Base-by-base conservation (phyloP, 257 asterid genomes). In the Lithospermum erythrorhizon region DNA sequence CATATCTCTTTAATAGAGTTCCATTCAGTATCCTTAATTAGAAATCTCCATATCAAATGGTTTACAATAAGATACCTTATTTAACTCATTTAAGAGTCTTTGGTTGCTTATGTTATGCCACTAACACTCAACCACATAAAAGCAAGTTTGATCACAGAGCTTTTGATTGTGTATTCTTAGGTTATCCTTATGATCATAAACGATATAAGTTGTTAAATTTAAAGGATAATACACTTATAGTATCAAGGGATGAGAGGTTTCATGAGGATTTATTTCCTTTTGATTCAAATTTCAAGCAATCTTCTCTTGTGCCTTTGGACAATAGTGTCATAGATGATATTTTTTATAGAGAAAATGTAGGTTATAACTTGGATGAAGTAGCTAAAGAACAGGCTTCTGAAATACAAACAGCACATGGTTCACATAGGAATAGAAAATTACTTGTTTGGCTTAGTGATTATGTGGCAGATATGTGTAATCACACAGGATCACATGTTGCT, bases 101-200 rank as follows among this genome's bases (percentile, higher is more conserved):
- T 62, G 41, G 63, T 49, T 67, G 59, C 53, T 18, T 61, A 5
- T 58, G 69, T 19, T 66, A 66, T 21, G 59, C 76, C 4, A n/a
- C 19, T 7, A 27, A 27, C 6, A 16, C 14, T 22, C 14, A 16
- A 17, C 45, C 24, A 23, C 15, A 6, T 11, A 20, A 8, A 1
- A 21, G 35, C 9, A 55, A 55, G 55, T 55, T 55, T 9, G 13
- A 37, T 9, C 30, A 2, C 5, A 6, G 13, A 4, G 25, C 2
- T 7, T 11, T 9, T 3, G 14, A 2, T 2, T 62, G 49, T 14
- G 18, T 62, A 3, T 52, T 62, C 14, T 6, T 62, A 1, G 58
- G 66, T 1, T 62, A 62, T 27, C 59, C 58, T 2, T 8, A 6
- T 13, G 59, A 47, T 1, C 18, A 62, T 16, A 62, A 51, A 13